phyloP scores from a whole-genome alignment of 495 filamentous ascomycete genomes.

The Penicillium pulvis region DNA sequence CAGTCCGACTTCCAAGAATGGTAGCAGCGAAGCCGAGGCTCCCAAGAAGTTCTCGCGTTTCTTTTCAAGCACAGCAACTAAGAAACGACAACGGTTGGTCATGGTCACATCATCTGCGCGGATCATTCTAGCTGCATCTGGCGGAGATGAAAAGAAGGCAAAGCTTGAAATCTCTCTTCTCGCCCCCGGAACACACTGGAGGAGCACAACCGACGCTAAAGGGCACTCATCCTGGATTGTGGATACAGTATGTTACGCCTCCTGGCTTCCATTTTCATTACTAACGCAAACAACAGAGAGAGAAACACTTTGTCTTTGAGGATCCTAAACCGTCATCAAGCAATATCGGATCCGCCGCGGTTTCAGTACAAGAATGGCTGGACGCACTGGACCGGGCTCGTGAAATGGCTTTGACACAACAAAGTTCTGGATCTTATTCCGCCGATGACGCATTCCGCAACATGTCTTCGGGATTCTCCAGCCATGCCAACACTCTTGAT shows the following conservation, averaged over 20 bases:
- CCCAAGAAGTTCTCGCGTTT: constrained; percentile 89
- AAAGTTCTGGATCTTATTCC: constrained; percentile 63
- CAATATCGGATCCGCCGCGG: constrained; percentile 45
- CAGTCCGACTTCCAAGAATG: constrained; percentile 68
- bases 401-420: constrained; percentile 76
- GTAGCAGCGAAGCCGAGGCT: constrained; percentile 58
- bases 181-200: constrained; percentile 70
- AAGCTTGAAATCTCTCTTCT: constrained; percentile 88
- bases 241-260: constrained; percentile 73
- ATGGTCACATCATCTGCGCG: constrained; percentile 93
- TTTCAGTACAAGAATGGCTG: constrained; percentile 80
- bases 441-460: constrained; percentile 72
- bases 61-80: constrained; percentile 85
- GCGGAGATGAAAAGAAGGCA: constrained; percentile 92
- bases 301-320: constrained; percentile 92
- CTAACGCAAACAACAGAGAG: constrained; percentile 58
- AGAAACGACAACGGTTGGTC: constrained; percentile 89
- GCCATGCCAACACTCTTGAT: constrained; percentile 74
- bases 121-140: constrained; percentile 87
- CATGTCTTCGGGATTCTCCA: constrained; percentile 70
- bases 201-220: constrained; percentile 77
- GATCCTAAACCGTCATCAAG: constrained; percentile 69
- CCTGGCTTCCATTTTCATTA: background rate
- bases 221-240: constrained; percentile 86
- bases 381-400: constrained; percentile 79